A percentile compares a stretch with the other conserved stretches of the same genome.
phyloP scores from a whole-genome alignment of 2,329 filamentous ascomycete genomes.

The Biscogniauxia sp. region DNA sequence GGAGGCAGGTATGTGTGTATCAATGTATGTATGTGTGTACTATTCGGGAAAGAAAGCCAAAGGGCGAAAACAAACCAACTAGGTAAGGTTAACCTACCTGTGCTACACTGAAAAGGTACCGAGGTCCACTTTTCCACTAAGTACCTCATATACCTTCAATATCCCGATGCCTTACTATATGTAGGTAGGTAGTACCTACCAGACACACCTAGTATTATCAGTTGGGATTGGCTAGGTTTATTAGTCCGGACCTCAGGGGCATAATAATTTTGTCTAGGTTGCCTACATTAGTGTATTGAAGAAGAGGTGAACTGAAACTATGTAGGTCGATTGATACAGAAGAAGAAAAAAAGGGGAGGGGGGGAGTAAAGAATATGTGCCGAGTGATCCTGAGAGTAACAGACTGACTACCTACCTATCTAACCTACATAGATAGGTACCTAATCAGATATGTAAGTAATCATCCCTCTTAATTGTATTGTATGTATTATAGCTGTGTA shows the following conservation, averaged over 20 bases:
- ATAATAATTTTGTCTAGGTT: not conserved
- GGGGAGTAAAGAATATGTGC: too few relatives aligned
- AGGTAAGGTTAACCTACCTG: too few relatives aligned
- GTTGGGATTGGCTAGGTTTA: not conserved
- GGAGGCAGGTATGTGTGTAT: not conserved
- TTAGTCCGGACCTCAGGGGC: not conserved
- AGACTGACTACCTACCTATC: too few relatives aligned
- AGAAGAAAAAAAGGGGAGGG: too few relatives aligned
- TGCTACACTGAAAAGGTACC: not conserved
- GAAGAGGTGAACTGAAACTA: too few relatives aligned
- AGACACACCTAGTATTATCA: not conserved
- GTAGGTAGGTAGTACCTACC: too few relatives aligned
- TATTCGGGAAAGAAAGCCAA: conserved; percentile 1
- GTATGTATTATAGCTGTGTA: not conserved
- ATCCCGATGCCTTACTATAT: not conserved
- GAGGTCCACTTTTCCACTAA: not conserved
- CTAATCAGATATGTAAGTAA: too few relatives aligned
- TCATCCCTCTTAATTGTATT: too few relatives aligned
- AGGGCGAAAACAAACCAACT: not conserved
- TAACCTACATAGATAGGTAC: too few relatives aligned
- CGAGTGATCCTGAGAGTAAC: too few relatives aligned
- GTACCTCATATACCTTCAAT: not conserved
- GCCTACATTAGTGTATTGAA: not conserved
- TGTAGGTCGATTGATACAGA: too few relatives aligned
- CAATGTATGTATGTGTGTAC: too few relatives aligned